Evolutionary conservation across 352 stramenopile genomes (phyloP).

Genomic region (Blastocystis sp.): DNA sequence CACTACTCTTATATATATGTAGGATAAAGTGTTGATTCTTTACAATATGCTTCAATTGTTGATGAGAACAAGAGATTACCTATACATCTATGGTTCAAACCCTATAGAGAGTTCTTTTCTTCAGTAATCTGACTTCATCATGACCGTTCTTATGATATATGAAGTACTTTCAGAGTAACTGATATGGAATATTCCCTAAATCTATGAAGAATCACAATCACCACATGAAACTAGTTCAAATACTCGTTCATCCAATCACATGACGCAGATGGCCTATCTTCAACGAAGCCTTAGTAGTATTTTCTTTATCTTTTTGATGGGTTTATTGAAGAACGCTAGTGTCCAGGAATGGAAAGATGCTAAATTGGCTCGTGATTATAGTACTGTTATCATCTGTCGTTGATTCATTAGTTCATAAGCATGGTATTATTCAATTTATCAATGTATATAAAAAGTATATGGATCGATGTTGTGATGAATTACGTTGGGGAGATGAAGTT

Average conservation of each 20-base stretch:
- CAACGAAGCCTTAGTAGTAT: background rate
- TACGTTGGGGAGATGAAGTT: slow-evolving; percentile 96
- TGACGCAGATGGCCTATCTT: background rate
- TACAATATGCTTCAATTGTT: background rate
- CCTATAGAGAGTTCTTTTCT: background rate
- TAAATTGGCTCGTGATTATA: slow-evolving; percentile 9
- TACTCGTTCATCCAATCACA: slow-evolving; percentile 19
- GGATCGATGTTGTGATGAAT: slow-evolving; percentile 71
- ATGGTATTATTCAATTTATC: slow-evolving; percentile 72
- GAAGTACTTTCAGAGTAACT: no score
- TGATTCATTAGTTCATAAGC: slow-evolving; percentile 67
- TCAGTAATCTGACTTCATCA: no score
- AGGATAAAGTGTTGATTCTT: background rate
- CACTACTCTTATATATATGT: background rate
- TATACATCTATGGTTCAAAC: background rate
- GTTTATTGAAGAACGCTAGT: slow-evolving; percentile 38
- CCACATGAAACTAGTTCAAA: background rate
- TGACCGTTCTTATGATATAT: no score
- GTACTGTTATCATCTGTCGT: background rate
- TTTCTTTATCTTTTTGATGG: slow-evolving; percentile 21
- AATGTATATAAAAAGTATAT: slow-evolving; percentile 71
- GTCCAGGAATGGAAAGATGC: slow-evolving; percentile 60
- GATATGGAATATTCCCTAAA: no score
- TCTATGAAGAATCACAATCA: no score
- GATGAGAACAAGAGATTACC: background rate